Percentiles rank a stretch among this genome's conserved stretches.
Evolutionary conservation across 208 protist species (phyloP).

Genomic region (Trypanosoma caninum): DNA sequence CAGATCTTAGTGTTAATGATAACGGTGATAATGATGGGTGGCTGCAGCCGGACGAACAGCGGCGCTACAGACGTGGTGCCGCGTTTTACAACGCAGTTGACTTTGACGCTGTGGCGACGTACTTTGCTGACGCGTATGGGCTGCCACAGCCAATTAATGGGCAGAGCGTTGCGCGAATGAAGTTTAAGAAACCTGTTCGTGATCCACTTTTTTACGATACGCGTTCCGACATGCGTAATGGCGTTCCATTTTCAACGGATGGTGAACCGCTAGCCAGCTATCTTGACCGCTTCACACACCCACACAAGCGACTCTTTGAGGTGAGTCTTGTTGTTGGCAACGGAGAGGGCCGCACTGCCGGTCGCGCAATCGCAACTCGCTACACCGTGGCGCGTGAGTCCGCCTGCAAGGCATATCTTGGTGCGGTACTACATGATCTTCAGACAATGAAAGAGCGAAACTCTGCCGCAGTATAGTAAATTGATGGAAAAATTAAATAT

Average conservation of each 20-base stretch:
- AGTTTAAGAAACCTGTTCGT: constrained; percentile 61
- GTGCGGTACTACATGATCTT: constrained; percentile 56
- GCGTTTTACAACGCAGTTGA: constrained; percentile 52
- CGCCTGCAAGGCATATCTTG: constrained; percentile 59
- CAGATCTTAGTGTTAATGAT: too few species aligned
- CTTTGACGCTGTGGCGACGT: constrained; percentile 25
- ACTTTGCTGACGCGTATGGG: constrained; percentile 67
- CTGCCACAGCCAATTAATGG: constrained; percentile 53
- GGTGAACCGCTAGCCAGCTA: constrained; percentile 44
- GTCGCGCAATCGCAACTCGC: constrained; percentile 45
- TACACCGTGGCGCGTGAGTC: constrained; percentile 72
- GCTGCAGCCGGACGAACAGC: constrained; percentile 43
- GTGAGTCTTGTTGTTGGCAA: constrained; percentile 54
- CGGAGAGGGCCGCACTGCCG: constrained; percentile 36
- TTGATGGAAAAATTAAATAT: neutral
- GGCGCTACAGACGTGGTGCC: constrained; percentile 39
- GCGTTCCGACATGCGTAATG: constrained; percentile 68
- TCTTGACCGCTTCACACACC: constrained; percentile 42
- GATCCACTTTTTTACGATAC: constrained; percentile 82
- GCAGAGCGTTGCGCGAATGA: constrained; percentile 37
- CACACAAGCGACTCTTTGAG: constrained; percentile 70
- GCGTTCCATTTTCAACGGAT: constrained; percentile 65
- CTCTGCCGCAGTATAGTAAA: neutral
- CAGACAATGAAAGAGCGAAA: constrained; percentile 19
- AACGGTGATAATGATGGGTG: constrained; percentile 39